phyloP scores from a whole-genome alignment of 352 stramenopile genomes.

The Phytophthora fragariae region DNA sequence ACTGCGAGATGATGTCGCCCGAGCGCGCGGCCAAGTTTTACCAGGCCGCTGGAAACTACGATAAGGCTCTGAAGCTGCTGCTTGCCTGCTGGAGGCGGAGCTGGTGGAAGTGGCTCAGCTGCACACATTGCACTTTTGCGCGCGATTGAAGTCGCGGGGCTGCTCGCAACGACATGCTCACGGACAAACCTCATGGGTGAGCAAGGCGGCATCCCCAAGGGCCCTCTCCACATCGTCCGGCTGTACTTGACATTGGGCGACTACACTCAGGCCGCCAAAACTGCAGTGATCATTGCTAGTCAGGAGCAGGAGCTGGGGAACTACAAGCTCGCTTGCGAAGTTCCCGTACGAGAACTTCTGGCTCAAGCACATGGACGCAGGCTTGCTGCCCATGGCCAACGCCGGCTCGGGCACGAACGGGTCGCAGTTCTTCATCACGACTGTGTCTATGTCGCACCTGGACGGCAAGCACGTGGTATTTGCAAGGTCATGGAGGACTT shows the following conservation, averaged over 20 bases:
- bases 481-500: constrained; percentile 91
- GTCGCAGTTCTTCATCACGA: constrained; percentile 98
- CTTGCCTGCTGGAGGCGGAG: constrained; percentile 64
- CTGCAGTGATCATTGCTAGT: constrained; percentile 93
- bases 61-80: constrained; percentile 92
- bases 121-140: constrained; percentile 86
- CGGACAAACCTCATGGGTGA: constrained; percentile 96
- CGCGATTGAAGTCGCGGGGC: constrained; percentile 95
- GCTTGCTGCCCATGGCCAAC: constrained; percentile 97
- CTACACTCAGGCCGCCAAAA: constrained; percentile 93
- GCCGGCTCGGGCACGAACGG: constrained; percentile 96
- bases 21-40: constrained; percentile 92
- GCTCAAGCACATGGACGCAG: constrained; percentile 96
- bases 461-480: constrained; percentile 99
- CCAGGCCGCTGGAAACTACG: constrained; percentile 89
- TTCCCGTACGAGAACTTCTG: constrained; percentile 98
- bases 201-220: constrained; percentile 93
- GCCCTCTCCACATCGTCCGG: constrained; percentile 95
- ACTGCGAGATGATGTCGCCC: constrained; percentile 86
- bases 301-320: constrained; percentile 95
- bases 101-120: constrained; percentile 29
- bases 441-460: constrained; percentile 94
- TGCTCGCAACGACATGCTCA: constrained; percentile 94
- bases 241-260: constrained; percentile 97
- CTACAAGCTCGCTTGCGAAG: constrained; percentile 93